Base-by-base conservation (phyloP, 148 eudicot genomes). In the Heliamphora exappendiculata region DNA sequence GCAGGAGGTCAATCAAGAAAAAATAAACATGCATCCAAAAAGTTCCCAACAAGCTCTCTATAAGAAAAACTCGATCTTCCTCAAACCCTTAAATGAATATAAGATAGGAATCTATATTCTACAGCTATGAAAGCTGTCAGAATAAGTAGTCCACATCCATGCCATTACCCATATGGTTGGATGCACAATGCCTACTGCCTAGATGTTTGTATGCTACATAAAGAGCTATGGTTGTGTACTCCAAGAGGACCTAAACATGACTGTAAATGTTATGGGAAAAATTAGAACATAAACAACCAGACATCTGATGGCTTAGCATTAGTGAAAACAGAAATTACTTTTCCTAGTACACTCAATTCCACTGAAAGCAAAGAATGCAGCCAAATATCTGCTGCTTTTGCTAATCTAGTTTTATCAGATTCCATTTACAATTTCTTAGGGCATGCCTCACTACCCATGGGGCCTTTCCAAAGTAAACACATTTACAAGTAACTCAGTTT, bases 31-130 rank as follows among this genome's bases (percentile, higher is more conserved):
- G 26, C 11, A 42, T 13, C 17, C 19, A 26, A 7, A 55, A 44
- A 54, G 33, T 28, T 64, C 62, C 78, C 28, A 67, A 33, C 17
- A 13, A 75, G 45, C 68, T 63, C 29, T 44, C 47, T 31, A 62
- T 42, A 20, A 75, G 53, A 34, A 60, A 47, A 70, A 4, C 5
- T 33, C 17, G 28, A 57, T 73, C 59, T 75, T 62, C 54, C 44
- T 45, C 41, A 28, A 75, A 29, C 37, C 29, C 33, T 67, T 7
- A 58, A 26, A 51, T 33, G 16, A 33, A 53, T 5, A 47, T 13
- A 44, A 44, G 28, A 71, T 49, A 8, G 70, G 70, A 24, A 37
- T 20, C 10, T 39, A 39, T 3, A 51, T 36, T 53, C 44, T 8
- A 53, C 11, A 51, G 14, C 19, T 29, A 31, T 53, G 36, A 34